Evolutionary conservation across 805 yeast species (phyloP).

Genomic region (Kuraishia ogatae): DNA sequence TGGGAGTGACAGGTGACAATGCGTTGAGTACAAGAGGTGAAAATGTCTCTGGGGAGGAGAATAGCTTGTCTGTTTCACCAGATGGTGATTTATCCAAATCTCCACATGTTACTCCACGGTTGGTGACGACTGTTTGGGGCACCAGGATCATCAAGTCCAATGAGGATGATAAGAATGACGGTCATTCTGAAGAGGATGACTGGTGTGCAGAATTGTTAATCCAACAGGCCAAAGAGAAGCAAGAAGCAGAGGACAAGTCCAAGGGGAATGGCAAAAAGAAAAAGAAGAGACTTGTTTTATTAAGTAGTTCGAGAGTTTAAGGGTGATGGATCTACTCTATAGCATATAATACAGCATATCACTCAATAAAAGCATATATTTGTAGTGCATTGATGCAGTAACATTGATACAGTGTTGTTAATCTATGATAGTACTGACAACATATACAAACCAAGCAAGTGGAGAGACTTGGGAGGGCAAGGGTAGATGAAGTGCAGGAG

Average conservation of each 20-base stretch:
- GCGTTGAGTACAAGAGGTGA: constrained; percentile 14
- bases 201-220: constrained; percentile 35
- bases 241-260: constrained; percentile 17
- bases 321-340: background rate
- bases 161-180: constrained; percentile 29
- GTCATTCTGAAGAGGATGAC: constrained; percentile 39
- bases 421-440: too few relatives aligned
- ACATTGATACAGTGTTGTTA: too few relatives aligned
- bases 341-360: too few relatives aligned
- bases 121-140: constrained; percentile 66
- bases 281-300: constrained; percentile 28
- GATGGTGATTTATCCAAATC: background rate
- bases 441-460: too few relatives aligned
- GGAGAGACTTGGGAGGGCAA: too few relatives aligned
- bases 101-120: too few relatives aligned
- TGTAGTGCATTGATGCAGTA: too few relatives aligned
- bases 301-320: background rate
- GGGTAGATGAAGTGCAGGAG: too few relatives aligned
- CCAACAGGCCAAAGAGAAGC: constrained; percentile 40
- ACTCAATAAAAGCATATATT: too few relatives aligned
- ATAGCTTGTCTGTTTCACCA: background rate
- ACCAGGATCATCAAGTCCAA: constrained; percentile 42
- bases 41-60: constrained; percentile 4
- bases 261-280: constrained; percentile 32
- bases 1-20: constrained; percentile 13